A percentile compares a stretch with the other conserved stretches of the same genome.
Evolutionary conservation across 805 yeast species (phyloP).

Genomic region (Martiniozyma abietophila): DNA sequence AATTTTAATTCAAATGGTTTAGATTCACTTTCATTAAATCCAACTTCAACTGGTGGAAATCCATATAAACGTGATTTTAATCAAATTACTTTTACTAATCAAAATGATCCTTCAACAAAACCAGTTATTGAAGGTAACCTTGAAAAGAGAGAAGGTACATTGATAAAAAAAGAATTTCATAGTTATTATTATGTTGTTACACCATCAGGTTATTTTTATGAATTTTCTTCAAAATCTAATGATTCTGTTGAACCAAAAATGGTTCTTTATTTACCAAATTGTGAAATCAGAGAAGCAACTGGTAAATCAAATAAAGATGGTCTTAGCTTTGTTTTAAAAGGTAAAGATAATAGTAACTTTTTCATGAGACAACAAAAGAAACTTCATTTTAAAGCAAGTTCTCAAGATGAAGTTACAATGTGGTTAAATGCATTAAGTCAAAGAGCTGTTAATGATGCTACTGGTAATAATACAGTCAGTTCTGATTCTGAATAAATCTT

Average conservation of each 20-base stretch:
- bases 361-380: constrained; percentile 22
- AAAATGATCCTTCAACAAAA: constrained; percentile 29
- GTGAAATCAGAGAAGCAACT: constrained; percentile 26
- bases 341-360: constrained; percentile 31
- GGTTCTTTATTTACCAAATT: constrained; percentile 38
- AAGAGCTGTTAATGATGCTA: constrained; percentile 17
- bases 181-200: constrained; percentile 41
- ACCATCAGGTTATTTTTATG: constrained; percentile 35
- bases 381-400: constrained; percentile 34
- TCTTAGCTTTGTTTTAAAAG: constrained; percentile 31
- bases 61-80: constrained; percentile 29
- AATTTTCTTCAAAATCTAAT: constrained; percentile 35
- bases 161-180: constrained; percentile 31
- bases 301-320: constrained; percentile 32
- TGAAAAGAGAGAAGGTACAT: constrained; percentile 34
- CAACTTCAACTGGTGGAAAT: constrained; percentile 10
- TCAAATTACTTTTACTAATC: constrained; percentile 30
- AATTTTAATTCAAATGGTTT: constrained; percentile 2
- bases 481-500: too few species aligned
- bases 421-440: constrained; percentile 36
- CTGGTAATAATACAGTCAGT: not conserved
- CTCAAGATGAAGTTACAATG: constrained; percentile 34
- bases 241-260: constrained; percentile 37
- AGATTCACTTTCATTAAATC: constrained; percentile 3
- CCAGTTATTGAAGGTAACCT: constrained; percentile 42